Evolutionary conservation across 129 eudicot genomes (phyloP).

Genomic region (Pulicaria dysenterica): DNA sequence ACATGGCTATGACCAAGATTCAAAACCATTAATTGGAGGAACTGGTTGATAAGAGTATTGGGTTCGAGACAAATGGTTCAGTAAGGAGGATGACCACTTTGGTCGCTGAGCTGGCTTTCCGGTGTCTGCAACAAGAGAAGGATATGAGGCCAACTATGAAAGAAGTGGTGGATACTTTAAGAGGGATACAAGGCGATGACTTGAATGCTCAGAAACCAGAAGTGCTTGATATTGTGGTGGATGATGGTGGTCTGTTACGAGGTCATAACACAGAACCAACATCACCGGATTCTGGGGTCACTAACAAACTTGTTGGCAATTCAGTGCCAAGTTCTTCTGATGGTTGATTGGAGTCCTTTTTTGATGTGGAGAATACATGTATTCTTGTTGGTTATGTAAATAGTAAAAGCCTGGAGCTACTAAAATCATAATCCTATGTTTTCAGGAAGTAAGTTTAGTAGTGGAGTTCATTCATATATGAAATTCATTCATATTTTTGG

Average conservation of each 20-base stretch:
- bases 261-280: conserved; percentile 36
- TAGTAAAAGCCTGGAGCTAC: conserved; percentile 29
- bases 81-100: conserved; percentile 64
- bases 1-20: conserved; percentile 73
- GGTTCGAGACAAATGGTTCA: conserved; percentile 45
- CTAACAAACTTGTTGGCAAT: conserved; percentile 46
- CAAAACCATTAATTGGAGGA: conserved; percentile 63
- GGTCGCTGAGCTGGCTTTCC: conserved; percentile 79
- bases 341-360: conserved; percentile 28
- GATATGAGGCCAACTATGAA: conserved; percentile 94
- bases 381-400: conserved; percentile 26
- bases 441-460: not conserved
- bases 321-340: conserved; percentile 40
- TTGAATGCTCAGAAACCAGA: conserved; percentile 54
- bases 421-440: conserved; percentile 14
- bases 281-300: conserved; percentile 47
- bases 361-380: not conserved
- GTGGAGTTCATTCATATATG: conserved; percentile 13
- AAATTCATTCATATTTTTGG: no score
- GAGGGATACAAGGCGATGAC: conserved; percentile 53
- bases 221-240: conserved; percentile 63
- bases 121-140: conserved; percentile 77
- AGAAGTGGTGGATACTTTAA: conserved; percentile 63
- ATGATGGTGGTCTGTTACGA: conserved; percentile 45
- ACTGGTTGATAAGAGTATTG: conserved; percentile 71